These are phyloP conservation scores for Plasmopara halstedii DNA, from an alignment of 352 stramenopile genomes.

Conservation along the genomic window DNA sequence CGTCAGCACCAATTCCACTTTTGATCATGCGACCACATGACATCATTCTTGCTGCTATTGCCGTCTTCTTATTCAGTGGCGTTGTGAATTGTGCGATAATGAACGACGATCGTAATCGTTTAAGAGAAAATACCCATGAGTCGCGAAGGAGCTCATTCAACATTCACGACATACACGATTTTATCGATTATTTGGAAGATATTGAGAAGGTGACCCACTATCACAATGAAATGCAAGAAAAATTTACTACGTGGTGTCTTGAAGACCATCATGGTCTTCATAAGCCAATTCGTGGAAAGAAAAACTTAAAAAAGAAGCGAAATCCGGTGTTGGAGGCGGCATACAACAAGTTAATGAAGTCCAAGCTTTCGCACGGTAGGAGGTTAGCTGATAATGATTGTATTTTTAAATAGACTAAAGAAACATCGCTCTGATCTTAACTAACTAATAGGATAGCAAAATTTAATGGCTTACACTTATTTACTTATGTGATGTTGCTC, in stretches of 20 bases:
- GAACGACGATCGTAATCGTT: too few relatives aligned
- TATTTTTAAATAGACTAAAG: slow-evolving; percentile 1
- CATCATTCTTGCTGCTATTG: too few relatives aligned
- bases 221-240: slow-evolving; percentile 9
- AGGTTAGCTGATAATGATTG: slow-evolving; percentile 5
- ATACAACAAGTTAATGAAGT: slow-evolving; percentile 1
- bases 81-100: too few relatives aligned
- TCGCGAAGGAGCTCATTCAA: too few relatives aligned
- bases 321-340: neutral
- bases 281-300: neutral
- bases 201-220: slow-evolving; percentile 8
- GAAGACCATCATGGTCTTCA: slow-evolving; percentile 2
- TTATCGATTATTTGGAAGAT: too few relatives aligned
- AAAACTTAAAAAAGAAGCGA: neutral
- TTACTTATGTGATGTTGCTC: too few relatives aligned
- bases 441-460: neutral
- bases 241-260: slow-evolving; percentile 7
- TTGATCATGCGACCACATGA: too few relatives aligned
- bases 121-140: too few relatives aligned
- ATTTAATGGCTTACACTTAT: neutral
- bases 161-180: too few relatives aligned
- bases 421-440: too few relatives aligned
- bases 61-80: too few relatives aligned
- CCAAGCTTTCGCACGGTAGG: slow-evolving; percentile 1
- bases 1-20: too few relatives aligned